These are phyloP conservation scores for Colletotrichum liaoningense DNA, from an alignment of 2,329 filamentous ascomycete species.

Conservation along the genomic window DNA sequence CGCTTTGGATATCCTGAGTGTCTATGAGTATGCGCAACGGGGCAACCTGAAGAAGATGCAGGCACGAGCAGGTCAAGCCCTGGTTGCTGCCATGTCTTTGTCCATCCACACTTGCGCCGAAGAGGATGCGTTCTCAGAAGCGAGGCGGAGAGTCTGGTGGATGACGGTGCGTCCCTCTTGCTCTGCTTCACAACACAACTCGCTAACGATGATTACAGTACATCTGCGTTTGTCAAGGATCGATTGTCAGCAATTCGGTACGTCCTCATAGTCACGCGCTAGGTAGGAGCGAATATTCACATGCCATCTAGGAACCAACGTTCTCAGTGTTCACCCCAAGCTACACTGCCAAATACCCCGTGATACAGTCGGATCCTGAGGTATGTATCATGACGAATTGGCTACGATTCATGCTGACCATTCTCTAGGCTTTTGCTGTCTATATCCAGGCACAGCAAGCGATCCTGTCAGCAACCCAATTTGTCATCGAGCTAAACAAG, in stretches of 20 bases:
- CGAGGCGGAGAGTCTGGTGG: constrained; percentile 62
- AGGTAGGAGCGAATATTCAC: constrained; percentile 24
- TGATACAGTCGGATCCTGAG: constrained; percentile 53
- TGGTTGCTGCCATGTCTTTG: constrained; percentile 58
- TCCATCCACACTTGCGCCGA: constrained; percentile 53
- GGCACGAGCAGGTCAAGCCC: constrained; percentile 58
- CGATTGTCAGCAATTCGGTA: constrained; percentile 63
- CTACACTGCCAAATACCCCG: constrained; percentile 57
- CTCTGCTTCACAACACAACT: not conserved
- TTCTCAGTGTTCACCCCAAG: constrained; percentile 55
- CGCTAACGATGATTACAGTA: constrained; percentile 46
- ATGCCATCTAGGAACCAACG: constrained; percentile 49
- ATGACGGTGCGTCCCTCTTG: constrained; percentile 54
- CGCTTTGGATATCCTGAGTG: constrained; percentile 59
- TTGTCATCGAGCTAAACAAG: constrained; percentile 59
- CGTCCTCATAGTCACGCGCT: constrained; percentile 18
- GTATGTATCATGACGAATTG: constrained; percentile 40
- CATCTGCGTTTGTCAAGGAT: constrained; percentile 60
- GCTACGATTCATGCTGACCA: not conserved
- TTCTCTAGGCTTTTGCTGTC: constrained; percentile 52
- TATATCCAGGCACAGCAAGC: constrained; percentile 61
- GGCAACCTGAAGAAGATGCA: constrained; percentile 65
- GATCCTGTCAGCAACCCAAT: constrained; percentile 59
- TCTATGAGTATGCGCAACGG: constrained; percentile 65
- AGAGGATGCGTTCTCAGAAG: constrained; percentile 56